Evolutionary conservation across 1,284 basidiomycete species (phyloP), one percentile per base, ranked within the genome.

Genomic region (Taiwanofungus camphoratus): DNA sequence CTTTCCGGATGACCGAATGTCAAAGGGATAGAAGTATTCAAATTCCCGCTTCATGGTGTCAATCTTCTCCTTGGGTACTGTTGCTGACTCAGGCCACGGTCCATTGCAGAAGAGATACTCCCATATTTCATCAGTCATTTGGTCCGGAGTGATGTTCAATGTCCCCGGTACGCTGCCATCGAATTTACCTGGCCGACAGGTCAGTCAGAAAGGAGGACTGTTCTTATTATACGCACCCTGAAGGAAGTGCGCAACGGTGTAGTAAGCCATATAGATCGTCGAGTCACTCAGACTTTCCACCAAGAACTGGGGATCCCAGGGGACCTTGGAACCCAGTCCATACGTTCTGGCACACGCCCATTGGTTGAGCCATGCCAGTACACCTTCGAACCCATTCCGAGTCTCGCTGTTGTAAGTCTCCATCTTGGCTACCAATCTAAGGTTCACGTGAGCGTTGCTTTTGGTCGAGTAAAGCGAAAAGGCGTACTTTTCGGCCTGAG

Each of bases 261-360:
- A 99, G 70, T 97, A 99, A 24, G 88, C 79, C 94, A 97, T 98
- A 72, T 99, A 99, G 64, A 99, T 88, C 21, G 96, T 99, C 11
- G 95, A 98, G 67, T 99, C 96, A 54, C 89, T 94, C 60, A 99
- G 68, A 57, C 90, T 93, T 68, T 99, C 96, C 39, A 99, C 93
- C 57, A 99, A 76, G 78, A 95, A 98, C 44, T 92, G 83, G 12
- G 84, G 88, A 63, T 99, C 95, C 94, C 95, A 99, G 1, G 96
- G 96, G 48, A 99, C 73, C 62, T 89, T 89, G 11, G 95, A 95
- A 24, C 96, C 96, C 50, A 99, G 76, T 50, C 96, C 96, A 65
- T 95, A 99, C 16, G 91, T 92, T 42, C 96, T 79, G 15, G 96
- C 95, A 63, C 96, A 99, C 2, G 96, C 96, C 96, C 96, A 99